Evolutionary conservation across 202 grass and related monocot genomes (phyloP).

Genomic region (Hordeum pubiflorum): DNA sequence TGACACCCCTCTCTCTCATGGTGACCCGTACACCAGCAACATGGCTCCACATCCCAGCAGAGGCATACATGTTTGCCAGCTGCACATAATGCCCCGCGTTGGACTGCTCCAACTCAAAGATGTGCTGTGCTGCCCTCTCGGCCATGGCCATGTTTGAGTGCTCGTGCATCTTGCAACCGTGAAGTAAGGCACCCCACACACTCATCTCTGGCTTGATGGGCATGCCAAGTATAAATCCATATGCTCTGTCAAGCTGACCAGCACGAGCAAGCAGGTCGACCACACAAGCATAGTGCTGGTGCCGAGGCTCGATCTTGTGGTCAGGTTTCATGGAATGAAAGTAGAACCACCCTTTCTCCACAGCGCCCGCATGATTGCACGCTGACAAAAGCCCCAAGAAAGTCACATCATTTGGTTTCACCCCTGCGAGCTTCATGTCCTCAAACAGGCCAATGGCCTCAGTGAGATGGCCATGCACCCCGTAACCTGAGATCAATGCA

Average conservation of each 20-base stretch:
- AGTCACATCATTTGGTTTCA: slow-evolving; percentile 50
- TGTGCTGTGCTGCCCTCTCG: slow-evolving; percentile 36
- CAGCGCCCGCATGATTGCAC: slow-evolving; percentile 44
- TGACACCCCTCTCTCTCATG: slow-evolving; percentile 59
- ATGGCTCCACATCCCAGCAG: slow-evolving; percentile 48
- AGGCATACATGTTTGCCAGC: slow-evolving; percentile 64
- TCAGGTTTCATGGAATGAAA: slow-evolving; percentile 58
- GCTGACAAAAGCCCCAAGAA: slow-evolving; percentile 52
- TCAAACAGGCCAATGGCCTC: slow-evolving; percentile 35
- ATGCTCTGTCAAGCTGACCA: slow-evolving; percentile 52
- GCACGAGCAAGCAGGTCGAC: slow-evolving; percentile 56
- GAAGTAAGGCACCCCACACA: slow-evolving; percentile 67
- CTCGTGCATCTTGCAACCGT: slow-evolving; percentile 44
- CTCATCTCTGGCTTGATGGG: slow-evolving; percentile 53
- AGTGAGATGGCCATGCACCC: slow-evolving; percentile 41
- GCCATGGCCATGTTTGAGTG: slow-evolving; percentile 42
- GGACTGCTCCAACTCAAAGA: slow-evolving; percentile 54
- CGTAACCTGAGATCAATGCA: slow-evolving; percentile 46
- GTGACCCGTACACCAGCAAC: slow-evolving; percentile 36
- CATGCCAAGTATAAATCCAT: slow-evolving; percentile 51
- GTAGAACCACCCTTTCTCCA: slow-evolving; percentile 54
- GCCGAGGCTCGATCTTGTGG: slow-evolving; percentile 45
- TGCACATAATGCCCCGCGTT: slow-evolving; percentile 64
- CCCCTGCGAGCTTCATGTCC: slow-evolving; percentile 37
- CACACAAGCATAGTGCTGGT: slow-evolving; percentile 58